Conservation (phyloP, 192 early-diverging fungal genomes). For the Pilobolus umbonatus region DNA sequence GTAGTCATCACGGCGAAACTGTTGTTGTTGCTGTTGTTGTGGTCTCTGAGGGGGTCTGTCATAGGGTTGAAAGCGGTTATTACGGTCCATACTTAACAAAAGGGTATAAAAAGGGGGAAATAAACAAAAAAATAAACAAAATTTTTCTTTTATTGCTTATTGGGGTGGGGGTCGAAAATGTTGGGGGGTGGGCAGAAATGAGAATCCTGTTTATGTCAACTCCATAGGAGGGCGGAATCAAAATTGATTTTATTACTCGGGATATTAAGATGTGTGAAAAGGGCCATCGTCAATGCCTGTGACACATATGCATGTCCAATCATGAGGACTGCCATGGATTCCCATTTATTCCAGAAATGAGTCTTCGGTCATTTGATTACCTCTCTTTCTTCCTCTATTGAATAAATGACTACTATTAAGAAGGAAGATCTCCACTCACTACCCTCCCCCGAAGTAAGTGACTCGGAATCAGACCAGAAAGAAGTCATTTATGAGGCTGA, state of each 20-base stretch:
- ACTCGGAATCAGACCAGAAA: conserved; percentile 5
- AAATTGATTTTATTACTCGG: no score
- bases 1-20: conserved; percentile 14
- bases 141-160: no score
- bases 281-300: conserved; percentile 7
- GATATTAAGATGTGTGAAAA: no score
- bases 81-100: conserved; percentile 17
- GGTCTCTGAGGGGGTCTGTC: conserved; percentile 10
- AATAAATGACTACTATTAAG: neutral
- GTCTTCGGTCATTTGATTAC: neutral
- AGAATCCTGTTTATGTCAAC: no score
- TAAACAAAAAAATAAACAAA: no score
- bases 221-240: no score
- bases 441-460: neutral
- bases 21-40: neutral
- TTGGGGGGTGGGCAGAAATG: no score
- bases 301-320: conserved; percentile 7
- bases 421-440: no score
- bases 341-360: neutral
- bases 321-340: neutral
- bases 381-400: neutral
- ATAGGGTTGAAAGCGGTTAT: conserved; percentile 11
- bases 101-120: no score
- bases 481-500: no score
- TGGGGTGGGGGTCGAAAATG: no score